A percentile compares a stretch with the other conserved stretches of the same genome.
Conservation (phyloP, 768 basidiomycete genomes). For the Collybia sordida region DNA sequence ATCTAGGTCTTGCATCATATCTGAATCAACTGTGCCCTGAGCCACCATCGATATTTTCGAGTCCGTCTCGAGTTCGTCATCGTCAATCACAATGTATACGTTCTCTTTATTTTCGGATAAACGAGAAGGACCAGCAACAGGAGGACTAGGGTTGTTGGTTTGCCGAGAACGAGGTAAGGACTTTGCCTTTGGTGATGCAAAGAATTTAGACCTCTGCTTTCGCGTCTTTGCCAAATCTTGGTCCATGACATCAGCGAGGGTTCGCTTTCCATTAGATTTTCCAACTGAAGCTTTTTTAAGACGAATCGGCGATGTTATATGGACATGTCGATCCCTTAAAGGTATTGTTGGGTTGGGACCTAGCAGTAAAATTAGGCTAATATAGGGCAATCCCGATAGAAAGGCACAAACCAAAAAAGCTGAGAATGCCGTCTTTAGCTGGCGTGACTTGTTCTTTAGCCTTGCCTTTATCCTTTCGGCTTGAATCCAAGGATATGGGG, state of each 20-base stretch:
- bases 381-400: not conserved
- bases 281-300: slow-evolving; percentile 36
- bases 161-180: slow-evolving; percentile 12
- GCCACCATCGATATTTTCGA: slow-evolving; percentile 35
- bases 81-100: slow-evolving; percentile 25
- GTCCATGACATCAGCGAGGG: slow-evolving; percentile 69
- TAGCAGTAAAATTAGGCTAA: slow-evolving; percentile 15
- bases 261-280: slow-evolving; percentile 74
- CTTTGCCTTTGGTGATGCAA: slow-evolving; percentile 14
- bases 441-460: slow-evolving; percentile 43
- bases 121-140: slow-evolving; percentile 34
- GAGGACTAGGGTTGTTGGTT: not conserved
- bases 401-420: slow-evolving; percentile 60
- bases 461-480: slow-evolving; percentile 39
- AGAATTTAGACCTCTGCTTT: slow-evolving; percentile 41
- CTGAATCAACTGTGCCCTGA: slow-evolving; percentile 34
- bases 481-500: slow-evolving; percentile 18
- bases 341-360: slow-evolving; percentile 44
- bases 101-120: slow-evolving; percentile 44
- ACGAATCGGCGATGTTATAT: slow-evolving; percentile 12
- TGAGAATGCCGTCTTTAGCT: slow-evolving; percentile 43
- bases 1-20: slow-evolving; percentile 39
- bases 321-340: slow-evolving; percentile 11
- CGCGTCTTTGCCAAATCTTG: slow-evolving; percentile 51
- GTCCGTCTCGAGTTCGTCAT: slow-evolving; percentile 22